phyloP scores from a whole-genome alignment of 805 yeast species.

The Scheffersomyces stipitis region DNA sequence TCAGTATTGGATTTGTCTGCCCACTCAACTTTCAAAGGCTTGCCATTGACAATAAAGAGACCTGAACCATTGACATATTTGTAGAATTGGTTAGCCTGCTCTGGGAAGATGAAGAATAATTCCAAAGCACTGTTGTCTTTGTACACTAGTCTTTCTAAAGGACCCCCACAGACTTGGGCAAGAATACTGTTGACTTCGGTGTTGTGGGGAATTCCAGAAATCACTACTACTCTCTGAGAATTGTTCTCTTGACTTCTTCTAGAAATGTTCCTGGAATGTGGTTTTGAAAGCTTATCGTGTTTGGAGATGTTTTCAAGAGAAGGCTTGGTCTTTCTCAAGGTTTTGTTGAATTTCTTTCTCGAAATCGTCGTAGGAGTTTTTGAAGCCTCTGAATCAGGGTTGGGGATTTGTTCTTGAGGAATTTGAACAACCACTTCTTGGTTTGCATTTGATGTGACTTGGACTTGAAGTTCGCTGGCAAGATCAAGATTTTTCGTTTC shows the following conservation, averaged over 20 bases:
- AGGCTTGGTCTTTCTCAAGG: neutral
- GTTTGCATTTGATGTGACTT: conserved; percentile 1
- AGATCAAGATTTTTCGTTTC: neutral
- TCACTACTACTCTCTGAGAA: conserved; percentile 27
- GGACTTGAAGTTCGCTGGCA: neutral
- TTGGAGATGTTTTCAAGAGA: conserved; percentile 1
- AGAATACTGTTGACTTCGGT: conserved; percentile 53
- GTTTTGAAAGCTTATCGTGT: neutral
- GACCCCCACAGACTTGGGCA: conserved; percentile 66
- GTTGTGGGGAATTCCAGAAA: conserved; percentile 38
- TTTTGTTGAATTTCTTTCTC: neutral
- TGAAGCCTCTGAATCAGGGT: neutral
- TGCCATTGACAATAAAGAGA: conserved; percentile 60
- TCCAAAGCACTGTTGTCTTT: conserved; percentile 29
- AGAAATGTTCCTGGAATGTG: neutral
- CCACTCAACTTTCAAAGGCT: conserved; percentile 50
- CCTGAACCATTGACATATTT: conserved; percentile 49
- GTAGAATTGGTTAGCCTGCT: conserved; percentile 56
- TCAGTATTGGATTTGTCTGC: conserved; percentile 25
- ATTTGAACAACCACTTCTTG: neutral
- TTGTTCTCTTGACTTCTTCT: neutral
- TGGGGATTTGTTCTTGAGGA: neutral
- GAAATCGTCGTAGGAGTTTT: neutral
- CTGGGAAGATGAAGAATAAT: conserved; percentile 51
- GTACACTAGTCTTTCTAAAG: conserved; percentile 52